Evolutionary conservation across 352 stramenopile species (phyloP), one percentile per base, ranked within the genome.

Genomic region (Phytophthora vignae): DNA sequence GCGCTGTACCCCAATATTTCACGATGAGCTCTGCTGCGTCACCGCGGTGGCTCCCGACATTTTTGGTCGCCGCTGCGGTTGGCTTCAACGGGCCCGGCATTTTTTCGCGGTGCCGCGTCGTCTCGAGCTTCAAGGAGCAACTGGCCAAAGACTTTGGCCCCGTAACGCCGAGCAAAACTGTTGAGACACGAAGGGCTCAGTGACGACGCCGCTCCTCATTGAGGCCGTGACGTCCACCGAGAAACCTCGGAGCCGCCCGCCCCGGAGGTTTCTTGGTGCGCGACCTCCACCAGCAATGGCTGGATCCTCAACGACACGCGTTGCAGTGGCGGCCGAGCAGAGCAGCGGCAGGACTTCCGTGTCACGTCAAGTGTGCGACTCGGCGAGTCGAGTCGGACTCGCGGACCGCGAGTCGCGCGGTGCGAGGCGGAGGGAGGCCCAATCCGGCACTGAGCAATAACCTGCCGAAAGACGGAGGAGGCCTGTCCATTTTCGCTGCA

Each of bases 141-240:
- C 63, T 38, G 36, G n/a, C 10, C 15, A 60, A 67, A 66, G 55
- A 68, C 61, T 21, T 48, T 48, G 14, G 40, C 6, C 40, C 12
- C 17, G 40, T 48, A 48, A 48, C 40, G 40, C 40, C 17, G 15
- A 8, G 12, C 40, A 48, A 48, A 48, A 48, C 40, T 48, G 40
- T 48, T 48, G 40, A 48, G 40, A 48, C 40, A 48, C 33, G 10
- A 40, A 9, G 33, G 33, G 33, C 33, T 40, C 33, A 12, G 9
- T 40, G 12, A 40, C 33, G 33, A 40, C 33, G 33, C 33, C 27
- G 3, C 22, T 49, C 14, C 7, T 49, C 6, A 53, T 61, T 65
- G 55, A 58, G 55, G 56, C 38, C 14, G 22, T 42, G 61, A 53
- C 50, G 61, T 63, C 46, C 60, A 68, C 59, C 54, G 63, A 69